Conservation (phyloP, 306 rosid genomes). For the Begonia fuchsioides region DNA sequence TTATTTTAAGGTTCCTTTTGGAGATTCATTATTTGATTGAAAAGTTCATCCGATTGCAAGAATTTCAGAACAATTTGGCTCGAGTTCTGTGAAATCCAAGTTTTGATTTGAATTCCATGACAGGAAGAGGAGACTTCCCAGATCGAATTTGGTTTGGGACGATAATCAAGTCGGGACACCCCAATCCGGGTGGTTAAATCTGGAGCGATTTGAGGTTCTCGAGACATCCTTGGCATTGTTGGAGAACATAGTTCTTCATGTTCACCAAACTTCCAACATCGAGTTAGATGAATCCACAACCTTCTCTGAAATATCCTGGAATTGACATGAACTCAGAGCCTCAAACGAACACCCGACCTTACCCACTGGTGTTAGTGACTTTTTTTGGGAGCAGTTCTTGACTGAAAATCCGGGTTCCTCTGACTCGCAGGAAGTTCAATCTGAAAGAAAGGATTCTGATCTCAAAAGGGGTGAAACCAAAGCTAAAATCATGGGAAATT, state of each 20-base stretch:
- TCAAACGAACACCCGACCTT: slow-evolving; percentile 21
- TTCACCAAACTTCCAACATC: slow-evolving; percentile 18
- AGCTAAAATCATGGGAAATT: slow-evolving; percentile 20
- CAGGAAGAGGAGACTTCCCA: too few relatives aligned
- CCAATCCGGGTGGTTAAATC: slow-evolving; percentile 10
- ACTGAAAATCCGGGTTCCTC: slow-evolving; percentile 69
- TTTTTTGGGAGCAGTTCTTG: slow-evolving; percentile 78
- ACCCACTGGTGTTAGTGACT: slow-evolving; percentile 43
- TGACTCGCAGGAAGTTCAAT: slow-evolving; percentile 48
- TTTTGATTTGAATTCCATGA: too few relatives aligned
- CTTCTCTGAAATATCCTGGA: slow-evolving; percentile 31
- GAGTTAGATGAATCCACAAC: slow-evolving; percentile 43
- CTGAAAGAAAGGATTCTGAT: slow-evolving; percentile 42
- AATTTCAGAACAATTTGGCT: too few relatives aligned
- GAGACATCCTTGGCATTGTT: slow-evolving; percentile 46
- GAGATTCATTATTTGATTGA: too few relatives aligned
- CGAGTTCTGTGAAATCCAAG: too few relatives aligned
- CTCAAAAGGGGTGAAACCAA: slow-evolving; percentile 34
- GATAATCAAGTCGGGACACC: slow-evolving; percentile 29
- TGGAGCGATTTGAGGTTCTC: slow-evolving; percentile 35
- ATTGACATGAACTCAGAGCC: slow-evolving; percentile 54
- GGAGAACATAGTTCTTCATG: slow-evolving; percentile 37
- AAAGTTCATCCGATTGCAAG: too few relatives aligned
- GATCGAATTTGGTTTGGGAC: too few relatives aligned
- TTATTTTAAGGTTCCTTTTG: too few relatives aligned